These are phyloP conservation scores for Penicillium sp. DNA, from an alignment of 2,329 filamentous ascomycete species.

Conservation along the genomic window DNA sequence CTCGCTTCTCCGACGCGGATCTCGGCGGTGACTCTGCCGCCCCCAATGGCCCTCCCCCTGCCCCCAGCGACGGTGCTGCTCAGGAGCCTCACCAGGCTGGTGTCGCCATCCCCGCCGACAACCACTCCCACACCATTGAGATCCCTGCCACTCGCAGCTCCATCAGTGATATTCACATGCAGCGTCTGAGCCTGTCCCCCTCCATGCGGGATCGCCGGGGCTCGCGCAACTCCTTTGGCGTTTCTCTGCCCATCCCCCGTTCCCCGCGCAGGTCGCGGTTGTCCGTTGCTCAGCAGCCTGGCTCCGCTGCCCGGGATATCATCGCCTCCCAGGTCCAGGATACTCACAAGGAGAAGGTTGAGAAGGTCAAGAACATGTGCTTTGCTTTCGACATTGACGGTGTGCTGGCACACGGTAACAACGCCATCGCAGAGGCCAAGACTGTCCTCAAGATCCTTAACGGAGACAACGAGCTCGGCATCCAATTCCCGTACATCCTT, in stretches of 20 bases:
- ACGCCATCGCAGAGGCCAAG: constrained; percentile 69
- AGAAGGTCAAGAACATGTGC: constrained; percentile 75
- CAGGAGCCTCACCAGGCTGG: constrained; percentile 28
- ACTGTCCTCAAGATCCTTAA: constrained; percentile 71
- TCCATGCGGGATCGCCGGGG: constrained; percentile 69
- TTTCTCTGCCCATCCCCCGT: constrained; percentile 73
- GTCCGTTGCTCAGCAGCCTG: constrained; percentile 62
- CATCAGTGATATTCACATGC: constrained; percentile 74
- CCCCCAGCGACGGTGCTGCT: constrained; percentile 27
- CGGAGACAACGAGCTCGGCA: constrained; percentile 77
- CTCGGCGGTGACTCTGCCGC: constrained; percentile 46
- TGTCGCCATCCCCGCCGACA: constrained; percentile 49
- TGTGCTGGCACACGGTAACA: constrained; percentile 74
- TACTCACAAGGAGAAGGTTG: constrained; percentile 67
- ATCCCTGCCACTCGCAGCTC: constrained; percentile 70
- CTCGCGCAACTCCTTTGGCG: constrained; percentile 76
- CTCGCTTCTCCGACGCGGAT: constrained; percentile 63
- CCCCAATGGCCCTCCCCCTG: constrained; percentile 15
- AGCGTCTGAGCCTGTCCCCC: constrained; percentile 70
- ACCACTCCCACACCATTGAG: constrained; percentile 62
- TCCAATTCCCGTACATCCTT: constrained; percentile 77
- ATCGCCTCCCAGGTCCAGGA: constrained; percentile 74
- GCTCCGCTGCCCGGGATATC: constrained; percentile 65
- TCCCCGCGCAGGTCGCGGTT: constrained; percentile 71
- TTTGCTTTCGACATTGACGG: constrained; percentile 74